phyloP scores from a whole-genome alignment of 23 red algal genomes.

The Gracilariopsis chorda region DNA sequence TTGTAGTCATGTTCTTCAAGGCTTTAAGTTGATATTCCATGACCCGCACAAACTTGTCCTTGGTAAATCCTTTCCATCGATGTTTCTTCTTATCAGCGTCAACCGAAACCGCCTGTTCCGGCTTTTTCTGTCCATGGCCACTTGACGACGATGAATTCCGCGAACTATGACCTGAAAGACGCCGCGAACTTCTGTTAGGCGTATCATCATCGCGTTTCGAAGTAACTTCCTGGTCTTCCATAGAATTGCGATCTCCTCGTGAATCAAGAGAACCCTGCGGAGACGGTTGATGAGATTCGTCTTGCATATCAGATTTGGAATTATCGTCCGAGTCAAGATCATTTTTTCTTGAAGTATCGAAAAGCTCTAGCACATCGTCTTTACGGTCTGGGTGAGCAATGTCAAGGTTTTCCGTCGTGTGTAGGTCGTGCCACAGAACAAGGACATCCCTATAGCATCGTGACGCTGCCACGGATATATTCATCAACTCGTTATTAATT shows the following conservation, averaged over 20 bases:
- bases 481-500: neutral
- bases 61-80: neutral
- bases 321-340: neutral
- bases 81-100: neutral
- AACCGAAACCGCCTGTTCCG: neutral
- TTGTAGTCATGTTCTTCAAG: neutral
- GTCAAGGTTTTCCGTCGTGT: neutral
- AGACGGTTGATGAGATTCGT: neutral
- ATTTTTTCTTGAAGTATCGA: neutral
- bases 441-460: constrained; percentile 3
- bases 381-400: neutral
- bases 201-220: neutral
- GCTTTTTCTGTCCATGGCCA: neutral
- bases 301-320: neutral
- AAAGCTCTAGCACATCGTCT: neutral
- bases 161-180: neutral
- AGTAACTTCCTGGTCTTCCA: neutral
- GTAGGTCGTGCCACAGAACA: neutral
- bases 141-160: neutral
- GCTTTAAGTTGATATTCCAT: neutral
- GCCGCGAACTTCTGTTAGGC: neutral
- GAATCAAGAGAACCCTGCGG: neutral
- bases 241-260: neutral
- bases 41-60: neutral
- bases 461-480: neutral